Evolutionary conservation across 106 monocot species (phyloP).

Genomic region (Allium sativum): DNA sequence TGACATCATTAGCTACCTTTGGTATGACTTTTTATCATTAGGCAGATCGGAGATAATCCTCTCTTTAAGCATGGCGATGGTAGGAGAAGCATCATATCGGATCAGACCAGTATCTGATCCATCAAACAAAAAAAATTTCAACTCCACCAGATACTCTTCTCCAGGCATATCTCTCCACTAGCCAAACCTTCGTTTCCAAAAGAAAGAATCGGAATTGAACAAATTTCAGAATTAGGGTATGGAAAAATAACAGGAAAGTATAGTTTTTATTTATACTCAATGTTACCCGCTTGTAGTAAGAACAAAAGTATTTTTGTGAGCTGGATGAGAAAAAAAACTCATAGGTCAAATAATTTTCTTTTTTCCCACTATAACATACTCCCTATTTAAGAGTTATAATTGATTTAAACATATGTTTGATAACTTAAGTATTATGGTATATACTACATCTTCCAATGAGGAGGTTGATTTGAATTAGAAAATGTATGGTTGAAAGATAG

Average conservation of each 20-base stretch:
- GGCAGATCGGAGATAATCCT: conserved; percentile 11
- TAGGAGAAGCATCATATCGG: conserved; percentile 16
- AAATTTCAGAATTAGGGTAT: not conserved
- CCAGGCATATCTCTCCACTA: not conserved
- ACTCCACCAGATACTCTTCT: conserved; percentile 34
- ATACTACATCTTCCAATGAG: too few species aligned
- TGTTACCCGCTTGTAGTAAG: too few species aligned
- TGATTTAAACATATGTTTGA: too few species aligned
- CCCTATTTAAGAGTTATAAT: too few species aligned
- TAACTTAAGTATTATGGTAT: too few species aligned
- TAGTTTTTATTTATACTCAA: too few species aligned
- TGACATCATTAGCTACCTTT: conserved; percentile 12
- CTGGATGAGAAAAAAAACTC: too few species aligned
- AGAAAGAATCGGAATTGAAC: not conserved
- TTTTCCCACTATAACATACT: too few species aligned
- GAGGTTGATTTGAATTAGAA: too few species aligned
- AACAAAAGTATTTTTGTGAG: too few species aligned
- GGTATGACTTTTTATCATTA: conserved; percentile 11
- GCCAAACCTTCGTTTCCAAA: not conserved
- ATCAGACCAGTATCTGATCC: conserved; percentile 36
- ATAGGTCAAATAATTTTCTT: too few species aligned
- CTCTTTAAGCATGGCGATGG: conserved; percentile 24
- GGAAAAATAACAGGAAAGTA: not conserved
- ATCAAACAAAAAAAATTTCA: conserved; percentile 33
- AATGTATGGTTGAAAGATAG: too few species aligned